phyloP scores from a whole-genome alignment of 306 rosid species.

The Gleditsia sinensis region DNA sequence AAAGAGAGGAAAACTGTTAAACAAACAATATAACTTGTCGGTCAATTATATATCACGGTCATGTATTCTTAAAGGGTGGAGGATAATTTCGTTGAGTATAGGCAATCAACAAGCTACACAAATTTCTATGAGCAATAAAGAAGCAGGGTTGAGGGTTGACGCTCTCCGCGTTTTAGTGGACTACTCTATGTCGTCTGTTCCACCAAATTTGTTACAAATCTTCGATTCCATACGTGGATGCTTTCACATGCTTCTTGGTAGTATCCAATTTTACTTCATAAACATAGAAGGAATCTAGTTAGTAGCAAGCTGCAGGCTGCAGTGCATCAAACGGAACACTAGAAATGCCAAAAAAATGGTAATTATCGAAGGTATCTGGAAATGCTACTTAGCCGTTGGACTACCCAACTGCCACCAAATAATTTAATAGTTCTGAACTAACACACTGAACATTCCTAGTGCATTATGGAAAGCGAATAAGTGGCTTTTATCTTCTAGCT shows the following conservation, averaged over 20 bases:
- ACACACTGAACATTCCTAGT: too few relatives aligned
- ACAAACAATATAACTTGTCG: background rate
- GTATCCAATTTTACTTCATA: background rate
- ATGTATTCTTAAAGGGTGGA: background rate
- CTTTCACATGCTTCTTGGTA: background rate
- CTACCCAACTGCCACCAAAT: background rate
- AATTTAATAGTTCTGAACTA: too few relatives aligned
- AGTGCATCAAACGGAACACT: background rate
- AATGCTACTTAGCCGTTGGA: background rate
- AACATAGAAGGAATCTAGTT: background rate
- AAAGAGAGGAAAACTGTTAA: background rate
- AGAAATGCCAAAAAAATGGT: background rate
- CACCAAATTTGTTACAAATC: background rate
- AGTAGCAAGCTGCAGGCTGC: background rate
- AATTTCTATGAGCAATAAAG: background rate
- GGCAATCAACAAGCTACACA: constrained; percentile 12
- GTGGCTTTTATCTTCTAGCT: too few relatives aligned
- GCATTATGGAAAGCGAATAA: background rate
- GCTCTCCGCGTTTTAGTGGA: background rate
- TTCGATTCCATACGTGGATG: background rate
- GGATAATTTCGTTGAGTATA: background rate
- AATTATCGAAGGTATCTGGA: background rate
- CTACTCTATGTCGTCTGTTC: background rate
- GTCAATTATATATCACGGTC: background rate
- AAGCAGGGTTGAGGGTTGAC: background rate